Evolutionary conservation across 345 rosid species (phyloP), one percentile per base, ranked within the genome.

Genomic region (Tarenaya hassleriana): DNA sequence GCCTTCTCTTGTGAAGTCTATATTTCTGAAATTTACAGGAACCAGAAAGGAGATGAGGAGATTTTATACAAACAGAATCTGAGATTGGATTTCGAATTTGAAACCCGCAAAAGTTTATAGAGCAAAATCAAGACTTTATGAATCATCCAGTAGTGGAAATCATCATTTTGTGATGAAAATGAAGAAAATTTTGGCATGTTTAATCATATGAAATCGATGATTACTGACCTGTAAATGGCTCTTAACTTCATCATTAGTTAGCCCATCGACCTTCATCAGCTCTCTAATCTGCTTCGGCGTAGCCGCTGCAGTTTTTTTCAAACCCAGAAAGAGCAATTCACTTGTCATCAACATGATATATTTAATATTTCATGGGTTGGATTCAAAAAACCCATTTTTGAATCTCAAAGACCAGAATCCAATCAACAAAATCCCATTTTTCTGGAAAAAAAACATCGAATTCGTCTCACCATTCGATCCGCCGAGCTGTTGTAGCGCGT

Each of bases 401-500:
- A n/a, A n/a, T n/a, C n/a, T n/a, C n/a, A n/a, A n/a, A n/a, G n/a
- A n/a, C n/a, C n/a, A n/a, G n/a, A n/a, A n/a, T n/a, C n/a, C n/a
- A n/a, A n/a, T n/a, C n/a, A n/a, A n/a, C n/a, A n/a, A n/a, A n/a
- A n/a, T n/a, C n/a, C n/a, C n/a, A n/a, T n/a, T n/a, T n/a, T n/a
- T n/a, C n/a, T n/a, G n/a, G n/a, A n/a, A n/a, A n/a, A n/a, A n/a
- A n/a, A n/a, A n/a, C n/a, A n/a, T n/a, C n/a, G n/a, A n/a, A n/a
- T n/a, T n/a, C n/a, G n/a, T n/a, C n/a, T n/a, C n/a, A n/a, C n/a
- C n/a, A n/a, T n/a, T n/a, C n/a, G 99, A 88, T 27, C 99, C 99
- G 20, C 99, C 99, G 8, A 94, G 92, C 95, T 88, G 80, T 62
- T 94, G 99, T 24, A 94, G 89, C 42, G 99, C 99, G 69, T 75